Evolutionary conservation across 768 basidiomycete genomes (phyloP), one percentile per base, ranked within the genome.

Genomic region (Tephrocybe sp.): DNA sequence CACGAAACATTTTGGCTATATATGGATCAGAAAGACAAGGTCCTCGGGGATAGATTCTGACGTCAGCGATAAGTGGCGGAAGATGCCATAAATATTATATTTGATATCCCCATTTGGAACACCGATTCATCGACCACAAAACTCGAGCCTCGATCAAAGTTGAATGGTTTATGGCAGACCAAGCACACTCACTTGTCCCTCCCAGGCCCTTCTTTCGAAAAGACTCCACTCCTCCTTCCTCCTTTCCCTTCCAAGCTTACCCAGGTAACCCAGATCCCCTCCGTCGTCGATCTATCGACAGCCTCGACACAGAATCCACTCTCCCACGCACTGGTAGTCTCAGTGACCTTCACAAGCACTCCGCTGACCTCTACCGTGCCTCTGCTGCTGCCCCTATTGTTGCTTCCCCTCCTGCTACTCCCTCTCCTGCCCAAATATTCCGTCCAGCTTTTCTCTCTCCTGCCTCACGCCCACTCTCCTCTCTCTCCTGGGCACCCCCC

Each of bases 381-480:
- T 75, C 72, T 48, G 77, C 73, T 2, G 77, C 76, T 0, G 76
- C 71, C 3, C 68, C 61, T 54, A 73, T 71, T 65, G 67, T 39
- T 23, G 30, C 14, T 54, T 78, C 43, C 78, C 79, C 8, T 65
- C 65, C 26, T n/a, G n/a, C n/a, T n/a, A n/a, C n/a, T 33, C 51
- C 8, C 53, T 78, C 43, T 79, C 81, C 12, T 64, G 80, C 26
- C 17, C 76, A 74, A 34, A 76, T 74, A 12, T 88, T 89, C 71
- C 80, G 87, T 20, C 70, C 79, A 0, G 84, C 87, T 1, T 87
- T 87, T 69, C 78, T 87, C 47, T 78, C 84, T 3, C 87, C 87
- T 0, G 76, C 85, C 1, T 84, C 83, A 0, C 76, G 86, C n/a
- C 84, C 85, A 0, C 68, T 76, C 4, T 80, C 78, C 1, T 73